These are phyloP conservation scores for Malassezia sp. DNA, from an alignment of 1,284 basidiomycete genomes.

Conservation along the genomic window DNA sequence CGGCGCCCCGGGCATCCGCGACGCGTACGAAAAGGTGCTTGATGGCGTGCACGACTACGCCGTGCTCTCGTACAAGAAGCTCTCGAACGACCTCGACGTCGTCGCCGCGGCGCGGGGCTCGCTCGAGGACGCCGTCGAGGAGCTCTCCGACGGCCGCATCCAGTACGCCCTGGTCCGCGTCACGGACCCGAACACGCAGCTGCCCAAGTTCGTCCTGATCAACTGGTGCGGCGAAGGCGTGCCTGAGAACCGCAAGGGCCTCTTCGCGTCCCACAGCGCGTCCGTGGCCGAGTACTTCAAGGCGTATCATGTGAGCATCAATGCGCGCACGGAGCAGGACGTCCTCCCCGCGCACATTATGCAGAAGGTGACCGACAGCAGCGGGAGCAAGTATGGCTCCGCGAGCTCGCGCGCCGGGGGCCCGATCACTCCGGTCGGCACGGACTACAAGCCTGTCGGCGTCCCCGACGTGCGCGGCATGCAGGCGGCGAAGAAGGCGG, in stretches of 20 bases:
- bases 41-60: slow-evolving; percentile 65
- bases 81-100: slow-evolving; percentile 78
- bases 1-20: slow-evolving; percentile 58
- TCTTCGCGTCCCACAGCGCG: slow-evolving; percentile 75
- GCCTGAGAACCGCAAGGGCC: slow-evolving; percentile 77
- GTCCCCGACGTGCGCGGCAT: slow-evolving; percentile 41
- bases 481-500: slow-evolving; percentile 30
- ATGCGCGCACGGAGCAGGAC: slow-evolving; percentile 73
- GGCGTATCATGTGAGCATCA: slow-evolving; percentile 74
- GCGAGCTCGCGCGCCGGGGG: slow-evolving; percentile 37
- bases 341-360: slow-evolving; percentile 49
- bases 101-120: slow-evolving; percentile 58
- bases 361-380: slow-evolving; percentile 75
- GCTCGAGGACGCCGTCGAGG: slow-evolving; percentile 80
- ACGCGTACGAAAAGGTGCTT: slow-evolving; percentile 43
- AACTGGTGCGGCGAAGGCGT: slow-evolving; percentile 79
- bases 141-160: slow-evolving; percentile 86
- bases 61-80: slow-evolving; percentile 72
- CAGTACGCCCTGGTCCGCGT: slow-evolving; percentile 88
- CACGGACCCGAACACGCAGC: slow-evolving; percentile 72
- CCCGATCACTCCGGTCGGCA: slow-evolving; percentile 35
- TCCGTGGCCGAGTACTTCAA: slow-evolving; percentile 71
- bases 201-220: slow-evolving; percentile 82
- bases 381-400: slow-evolving; percentile 69
- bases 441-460: slow-evolving; percentile 40